These are phyloP conservation scores for Trametopsis cervina DNA, from an alignment of 768 basidiomycete genomes.

Conservation along the genomic window DNA sequence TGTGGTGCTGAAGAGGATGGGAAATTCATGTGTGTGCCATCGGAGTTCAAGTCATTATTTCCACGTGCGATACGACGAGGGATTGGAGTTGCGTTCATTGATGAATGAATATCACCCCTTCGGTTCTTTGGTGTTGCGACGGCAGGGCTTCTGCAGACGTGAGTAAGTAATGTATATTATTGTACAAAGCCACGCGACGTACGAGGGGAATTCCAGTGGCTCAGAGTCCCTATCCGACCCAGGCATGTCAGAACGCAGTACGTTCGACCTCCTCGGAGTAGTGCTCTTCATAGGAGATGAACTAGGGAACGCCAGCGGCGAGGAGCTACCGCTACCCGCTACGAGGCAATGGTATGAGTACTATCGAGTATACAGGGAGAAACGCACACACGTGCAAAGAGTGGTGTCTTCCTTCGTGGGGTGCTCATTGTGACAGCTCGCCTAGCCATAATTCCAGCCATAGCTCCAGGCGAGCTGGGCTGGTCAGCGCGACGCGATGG, in stretches of 20 bases:
- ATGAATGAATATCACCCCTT: constrained; percentile 90
- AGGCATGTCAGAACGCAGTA: constrained; percentile 16
- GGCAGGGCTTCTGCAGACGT: constrained; percentile 40
- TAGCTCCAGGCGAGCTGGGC: constrained; percentile 13
- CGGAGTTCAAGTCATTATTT: constrained; percentile 47
- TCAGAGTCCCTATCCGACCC: constrained; percentile 38
- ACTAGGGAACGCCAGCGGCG: constrained; percentile 57
- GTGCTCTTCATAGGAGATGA: constrained; percentile 48
- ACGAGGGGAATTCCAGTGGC: constrained; percentile 69
- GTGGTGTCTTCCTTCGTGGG: constrained; percentile 18
- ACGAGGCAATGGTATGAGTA: neutral
- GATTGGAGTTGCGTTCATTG: constrained; percentile 50
- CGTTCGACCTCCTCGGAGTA: constrained; percentile 6
- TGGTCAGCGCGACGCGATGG: constrained; percentile 13
- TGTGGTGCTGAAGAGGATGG: constrained; percentile 48
- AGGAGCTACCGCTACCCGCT: constrained; percentile 30
- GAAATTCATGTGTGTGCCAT: constrained; percentile 49
- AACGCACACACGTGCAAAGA: constrained; percentile 20
- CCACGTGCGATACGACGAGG: constrained; percentile 29
- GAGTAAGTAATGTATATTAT: neutral
- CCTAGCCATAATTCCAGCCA: constrained; percentile 18
- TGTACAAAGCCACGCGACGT: constrained; percentile 21
- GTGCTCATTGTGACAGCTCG: constrained; percentile 24
- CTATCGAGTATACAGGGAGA: neutral
- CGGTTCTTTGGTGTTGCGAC: constrained; percentile 59